Base-by-base conservation (phyloP, 2,329 filamentous ascomycete genomes). In the Lachnum nothofagi region DNA sequence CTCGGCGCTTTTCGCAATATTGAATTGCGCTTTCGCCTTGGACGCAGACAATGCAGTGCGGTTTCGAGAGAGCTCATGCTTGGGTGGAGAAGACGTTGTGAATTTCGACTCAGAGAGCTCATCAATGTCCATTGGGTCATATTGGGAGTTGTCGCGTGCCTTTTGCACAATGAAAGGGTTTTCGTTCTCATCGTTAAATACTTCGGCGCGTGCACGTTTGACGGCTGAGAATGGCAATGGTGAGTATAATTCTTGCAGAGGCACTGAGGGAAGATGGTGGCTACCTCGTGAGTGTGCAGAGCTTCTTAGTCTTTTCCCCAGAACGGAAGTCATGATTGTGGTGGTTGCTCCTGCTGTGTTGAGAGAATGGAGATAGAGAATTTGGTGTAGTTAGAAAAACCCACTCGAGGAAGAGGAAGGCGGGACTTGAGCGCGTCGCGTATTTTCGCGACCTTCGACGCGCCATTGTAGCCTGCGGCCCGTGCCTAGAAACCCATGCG, bases 111-210 rank as follows among this genome's bases (percentile, higher is more conserved):
- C 61, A 53, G 52, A 41, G 33, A 53, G 45, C 40, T 57, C 70
- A 42, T 75, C 71, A 54, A 78, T 67, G 27, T 73, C 68, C 64
- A 72, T 69, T 46, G 65, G 64, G 53, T 64, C 68, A 62, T 72
- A 63, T 51, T 62, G 66, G 55, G 48, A 52, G 56, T 54, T 54
- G 51, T 65, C 58, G 49, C 62, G 65, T 17, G 48, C 52, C 27
- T 59, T 50, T 17, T 53, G 67, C 5, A 65, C 69, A 43, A 72
- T 57, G 50, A 79, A 75, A 2, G 79, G 79, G 48, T 85, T 82
- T 53, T 78, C 72, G 57, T 88, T 86, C 67, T 90, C 85, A 58
- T 86, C 79, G 57, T 84, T 82, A 60, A 78, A 73, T 39, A 60
- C 57, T 40, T 64, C 59, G 38, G 45, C 37, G 29, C 54, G 71